These are phyloP conservation scores for Pyronema domesticum DNA, from an alignment of 495 filamentous ascomycete genomes.

Conservation along the genomic window DNA sequence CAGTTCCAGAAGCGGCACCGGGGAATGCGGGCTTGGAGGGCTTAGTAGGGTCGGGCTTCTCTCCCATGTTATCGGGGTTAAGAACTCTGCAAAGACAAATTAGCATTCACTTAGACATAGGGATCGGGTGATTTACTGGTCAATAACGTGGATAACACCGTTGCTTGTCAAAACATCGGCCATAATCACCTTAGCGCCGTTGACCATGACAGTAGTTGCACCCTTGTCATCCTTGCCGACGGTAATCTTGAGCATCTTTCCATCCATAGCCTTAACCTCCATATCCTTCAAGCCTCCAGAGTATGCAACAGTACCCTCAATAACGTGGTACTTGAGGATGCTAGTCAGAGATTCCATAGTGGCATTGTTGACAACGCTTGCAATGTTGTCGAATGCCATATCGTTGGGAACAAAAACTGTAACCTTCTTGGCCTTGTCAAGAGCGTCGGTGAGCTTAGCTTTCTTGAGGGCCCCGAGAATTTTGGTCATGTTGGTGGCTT, in stretches of 20 bases:
- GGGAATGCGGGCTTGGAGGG: conserved; percentile 35
- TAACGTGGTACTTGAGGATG: conserved; percentile 42
- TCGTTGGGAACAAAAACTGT: conserved; percentile 49
- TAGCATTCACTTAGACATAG: background rate
- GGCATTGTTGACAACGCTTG: conserved; percentile 32
- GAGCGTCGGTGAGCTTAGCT: conserved; percentile 27
- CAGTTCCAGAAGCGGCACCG: conserved; percentile 30
- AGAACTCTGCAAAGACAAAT: conserved; percentile 31
- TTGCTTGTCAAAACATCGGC: conserved; percentile 44
- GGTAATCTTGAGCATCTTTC: conserved; percentile 34
- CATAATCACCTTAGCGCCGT: conserved; percentile 36
- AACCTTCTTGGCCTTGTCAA: conserved; percentile 32
- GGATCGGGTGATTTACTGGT: conserved; percentile 27
- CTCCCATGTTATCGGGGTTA: conserved; percentile 38
- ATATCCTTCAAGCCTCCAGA: conserved; percentile 29
- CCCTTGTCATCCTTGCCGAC: conserved; percentile 27
- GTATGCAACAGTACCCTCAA: conserved; percentile 38
- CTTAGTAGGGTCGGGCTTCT: conserved; percentile 30
- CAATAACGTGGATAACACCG: conserved; percentile 51
- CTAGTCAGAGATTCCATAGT: conserved; percentile 30
- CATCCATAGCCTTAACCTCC: conserved; percentile 30
- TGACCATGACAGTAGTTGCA: conserved; percentile 24
- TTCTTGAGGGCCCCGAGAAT: conserved; percentile 37
- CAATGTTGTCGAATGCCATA: conserved; percentile 42
- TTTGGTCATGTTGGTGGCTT: conserved; percentile 37